These are phyloP conservation scores for Pyrenophora teres DNA, from an alignment of 2,329 filamentous ascomycete species.

Conservation along the genomic window DNA sequence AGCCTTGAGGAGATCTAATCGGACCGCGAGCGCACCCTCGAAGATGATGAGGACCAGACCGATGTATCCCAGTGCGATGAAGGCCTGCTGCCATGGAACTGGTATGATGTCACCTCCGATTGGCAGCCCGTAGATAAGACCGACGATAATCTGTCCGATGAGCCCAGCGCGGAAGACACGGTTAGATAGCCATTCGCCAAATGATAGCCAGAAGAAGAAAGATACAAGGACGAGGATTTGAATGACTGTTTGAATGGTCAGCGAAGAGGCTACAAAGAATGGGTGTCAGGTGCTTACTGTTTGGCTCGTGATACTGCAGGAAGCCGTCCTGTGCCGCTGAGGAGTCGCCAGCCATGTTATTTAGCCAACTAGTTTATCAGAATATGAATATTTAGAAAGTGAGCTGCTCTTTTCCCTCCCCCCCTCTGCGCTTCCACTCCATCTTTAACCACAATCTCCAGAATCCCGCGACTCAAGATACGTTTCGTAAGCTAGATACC, in stretches of 20 bases:
- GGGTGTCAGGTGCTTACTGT: too few relatives aligned
- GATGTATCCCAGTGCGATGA: slow-evolving; percentile 41
- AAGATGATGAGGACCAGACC: slow-evolving; percentile 57
- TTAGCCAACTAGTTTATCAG: too few relatives aligned
- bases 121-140: slow-evolving; percentile 12
- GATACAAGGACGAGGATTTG: slow-evolving; percentile 14
- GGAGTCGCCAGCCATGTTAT: too few relatives aligned
- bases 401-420: too few relatives aligned
- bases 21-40: slow-evolving; percentile 54
- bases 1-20: slow-evolving; percentile 53
- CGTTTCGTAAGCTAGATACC: too few relatives aligned
- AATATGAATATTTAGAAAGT: too few relatives aligned
- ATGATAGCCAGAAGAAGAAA: slow-evolving; percentile 16
- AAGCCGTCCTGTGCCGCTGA: too few relatives aligned
- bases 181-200: slow-evolving; percentile 15
- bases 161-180: slow-evolving; percentile 10
- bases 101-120: slow-evolving; percentile 38
- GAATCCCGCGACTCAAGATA: too few relatives aligned
- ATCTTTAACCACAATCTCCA: too few relatives aligned
- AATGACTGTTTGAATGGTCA: not conserved
- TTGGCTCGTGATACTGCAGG: too few relatives aligned
- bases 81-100: not conserved
- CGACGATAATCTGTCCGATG: slow-evolving; percentile 9
- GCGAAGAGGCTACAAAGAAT: too few relatives aligned
- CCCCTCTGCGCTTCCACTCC: too few relatives aligned